phyloP scores from a whole-genome alignment of 2,329 filamentous ascomycete species.

The Colletotrichum sp. region DNA sequence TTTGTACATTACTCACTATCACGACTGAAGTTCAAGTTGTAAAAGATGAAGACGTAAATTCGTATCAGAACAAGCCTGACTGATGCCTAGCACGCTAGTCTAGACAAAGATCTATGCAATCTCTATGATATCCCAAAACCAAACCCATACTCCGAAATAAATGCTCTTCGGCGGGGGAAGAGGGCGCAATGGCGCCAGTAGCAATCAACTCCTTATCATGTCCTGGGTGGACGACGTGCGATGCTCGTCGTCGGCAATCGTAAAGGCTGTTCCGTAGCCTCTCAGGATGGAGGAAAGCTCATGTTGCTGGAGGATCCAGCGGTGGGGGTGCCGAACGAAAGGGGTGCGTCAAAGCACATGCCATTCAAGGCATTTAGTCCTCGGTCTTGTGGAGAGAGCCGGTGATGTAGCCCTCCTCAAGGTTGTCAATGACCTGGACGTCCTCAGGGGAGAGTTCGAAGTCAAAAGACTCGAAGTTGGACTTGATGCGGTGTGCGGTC shows the following conservation, averaged over 20 bases:
- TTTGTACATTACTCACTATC: neutral
- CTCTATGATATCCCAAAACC: neutral
- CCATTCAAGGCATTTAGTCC: conserved; percentile 30
- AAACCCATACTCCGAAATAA: conserved; percentile 2
- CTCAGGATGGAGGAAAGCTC: conserved; percentile 21
- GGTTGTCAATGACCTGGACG: conserved; percentile 34
- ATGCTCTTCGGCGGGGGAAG: conserved; percentile 8
- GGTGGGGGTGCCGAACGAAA: neutral
- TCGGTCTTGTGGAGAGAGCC: conserved; percentile 44
- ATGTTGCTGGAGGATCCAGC: neutral
- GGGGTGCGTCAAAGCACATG: neutral
- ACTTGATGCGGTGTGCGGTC: conserved; percentile 61
- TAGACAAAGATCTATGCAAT: neutral
- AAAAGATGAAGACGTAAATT: conserved; percentile 4
- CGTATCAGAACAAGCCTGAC: conserved; percentile 9
- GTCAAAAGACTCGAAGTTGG: conserved; percentile 68
- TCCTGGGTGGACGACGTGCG: conserved; percentile 20
- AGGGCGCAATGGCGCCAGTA: neutral
- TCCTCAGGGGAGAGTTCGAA: conserved; percentile 65
- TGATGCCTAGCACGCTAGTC: conserved; percentile 5
- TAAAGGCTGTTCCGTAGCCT: conserved; percentile 6
- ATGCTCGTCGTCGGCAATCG: neutral
- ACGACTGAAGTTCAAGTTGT: neutral
- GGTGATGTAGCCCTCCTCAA: conserved; percentile 28
- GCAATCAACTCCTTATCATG: conserved; percentile 18